Evolutionary conservation across 495 filamentous ascomycete genomes (phyloP).

Genomic region (Usnea hakonensis): DNA sequence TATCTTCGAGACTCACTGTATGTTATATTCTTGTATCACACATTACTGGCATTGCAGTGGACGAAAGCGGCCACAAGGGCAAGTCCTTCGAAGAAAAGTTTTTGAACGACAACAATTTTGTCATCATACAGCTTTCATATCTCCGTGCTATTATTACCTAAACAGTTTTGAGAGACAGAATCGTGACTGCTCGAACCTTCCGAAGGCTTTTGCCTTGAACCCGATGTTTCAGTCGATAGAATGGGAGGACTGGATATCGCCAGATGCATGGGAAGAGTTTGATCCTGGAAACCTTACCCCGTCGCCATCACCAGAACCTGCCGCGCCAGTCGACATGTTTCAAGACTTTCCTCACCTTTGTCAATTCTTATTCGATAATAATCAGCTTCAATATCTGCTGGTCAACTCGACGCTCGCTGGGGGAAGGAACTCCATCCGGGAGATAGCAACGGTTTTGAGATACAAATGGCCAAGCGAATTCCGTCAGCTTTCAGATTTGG

Average conservation of each 20-base stretch:
- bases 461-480: background rate
- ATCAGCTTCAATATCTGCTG: background rate
- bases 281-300: background rate
- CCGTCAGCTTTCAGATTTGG: background rate
- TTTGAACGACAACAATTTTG: background rate
- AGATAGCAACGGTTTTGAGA: background rate
- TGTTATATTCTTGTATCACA: background rate
- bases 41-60: background rate
- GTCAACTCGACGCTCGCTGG: background rate
- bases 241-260: background rate
- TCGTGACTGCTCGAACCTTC: background rate
- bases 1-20: background rate
- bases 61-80: background rate
- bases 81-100: background rate
- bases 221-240: background rate
- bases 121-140: background rate
- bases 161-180: background rate
- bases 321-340: background rate
- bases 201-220: background rate
- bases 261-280: background rate
- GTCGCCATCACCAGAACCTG: background rate
- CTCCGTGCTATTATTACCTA: background rate
- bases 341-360: background rate
- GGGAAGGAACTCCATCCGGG: background rate
- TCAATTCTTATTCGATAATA: background rate